These are phyloP conservation scores for Hansfordia pulvinata DNA, from an alignment of 2,329 filamentous ascomycete genomes.

Conservation along the genomic window DNA sequence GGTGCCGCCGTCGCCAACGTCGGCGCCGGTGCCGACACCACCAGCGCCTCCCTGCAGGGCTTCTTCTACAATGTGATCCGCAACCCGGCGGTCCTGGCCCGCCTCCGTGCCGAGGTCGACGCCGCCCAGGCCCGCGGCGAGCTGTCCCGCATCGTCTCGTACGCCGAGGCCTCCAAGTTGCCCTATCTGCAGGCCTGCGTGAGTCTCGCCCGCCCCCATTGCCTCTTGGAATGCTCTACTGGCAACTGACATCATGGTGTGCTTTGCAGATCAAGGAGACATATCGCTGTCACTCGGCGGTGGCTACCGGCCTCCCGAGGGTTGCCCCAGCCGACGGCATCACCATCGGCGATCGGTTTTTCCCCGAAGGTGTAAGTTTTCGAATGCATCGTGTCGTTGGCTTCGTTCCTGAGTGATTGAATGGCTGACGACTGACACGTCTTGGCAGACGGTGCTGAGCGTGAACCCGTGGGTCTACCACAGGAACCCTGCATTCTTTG, in stretches of 20 bases:
- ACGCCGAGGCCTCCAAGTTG: constrained; percentile 13
- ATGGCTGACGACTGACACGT: too few relatives aligned
- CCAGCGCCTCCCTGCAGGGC: too few relatives aligned
- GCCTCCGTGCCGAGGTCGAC: constrained; percentile 10
- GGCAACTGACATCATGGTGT: too few relatives aligned
- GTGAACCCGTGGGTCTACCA: constrained; percentile 14
- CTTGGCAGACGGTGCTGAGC: constrained; percentile 13
- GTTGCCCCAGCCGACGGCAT: constrained; percentile 12
- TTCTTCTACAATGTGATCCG: too few relatives aligned
- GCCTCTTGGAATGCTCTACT: too few relatives aligned
- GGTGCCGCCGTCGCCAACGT: constrained; percentile 1
- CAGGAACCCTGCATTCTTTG: constrained; percentile 10
- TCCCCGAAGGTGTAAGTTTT: constrained; percentile 15
- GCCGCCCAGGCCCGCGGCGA: constrained; percentile 5
- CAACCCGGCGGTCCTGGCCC: too few relatives aligned
- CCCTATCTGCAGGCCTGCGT: constrained; percentile 18
- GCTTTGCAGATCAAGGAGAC: constrained; percentile 20
- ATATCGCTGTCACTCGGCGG: constrained; percentile 14
- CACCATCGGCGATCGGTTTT: constrained; percentile 11
- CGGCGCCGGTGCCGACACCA: too few relatives aligned
- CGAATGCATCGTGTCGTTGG: too few relatives aligned
- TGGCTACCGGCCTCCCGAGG: constrained; percentile 13
- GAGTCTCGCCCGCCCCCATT: too few relatives aligned
- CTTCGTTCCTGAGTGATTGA: too few relatives aligned
- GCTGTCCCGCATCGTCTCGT: constrained; percentile 7